phyloP scores from a whole-genome alignment of 257 asterid species.

The Solanum piurae region DNA sequence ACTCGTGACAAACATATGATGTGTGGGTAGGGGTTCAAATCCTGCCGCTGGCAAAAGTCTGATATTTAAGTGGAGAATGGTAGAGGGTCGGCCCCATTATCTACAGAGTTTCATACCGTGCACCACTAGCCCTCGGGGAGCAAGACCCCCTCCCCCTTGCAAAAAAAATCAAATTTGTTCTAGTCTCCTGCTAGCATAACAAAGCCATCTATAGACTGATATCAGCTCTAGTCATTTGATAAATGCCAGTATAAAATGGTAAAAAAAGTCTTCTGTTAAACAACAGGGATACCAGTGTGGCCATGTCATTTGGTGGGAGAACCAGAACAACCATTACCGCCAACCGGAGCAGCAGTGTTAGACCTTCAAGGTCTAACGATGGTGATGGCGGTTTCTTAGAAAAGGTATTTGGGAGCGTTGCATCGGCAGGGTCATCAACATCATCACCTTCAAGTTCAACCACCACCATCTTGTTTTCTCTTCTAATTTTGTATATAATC shows the following conservation, averaged over 20 bases:
- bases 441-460: conserved; percentile 17
- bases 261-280: background rate
- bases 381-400: conserved; percentile 33
- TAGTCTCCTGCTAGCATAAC: background rate
- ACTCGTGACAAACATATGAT: background rate
- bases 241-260: background rate
- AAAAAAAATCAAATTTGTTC: background rate
- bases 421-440: conserved; percentile 30
- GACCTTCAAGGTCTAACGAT: conserved; percentile 13
- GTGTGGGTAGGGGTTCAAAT: background rate
- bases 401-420: conserved; percentile 55
- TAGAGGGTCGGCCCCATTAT: background rate
- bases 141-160: background rate
- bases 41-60: background rate
- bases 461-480: conserved; percentile 26
- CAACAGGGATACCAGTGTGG: conserved; percentile 45
- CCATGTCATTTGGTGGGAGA: conserved; percentile 48
- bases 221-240: background rate
- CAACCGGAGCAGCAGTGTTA: conserved; percentile 15
- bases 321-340: conserved; percentile 29
- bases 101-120: background rate
- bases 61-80: background rate
- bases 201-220: background rate
- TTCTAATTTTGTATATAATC: conserved; percentile 31
- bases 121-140: background rate